Base-by-base conservation (phyloP, 805 yeast genomes). In the Yarrowia yakushimensis region DNA sequence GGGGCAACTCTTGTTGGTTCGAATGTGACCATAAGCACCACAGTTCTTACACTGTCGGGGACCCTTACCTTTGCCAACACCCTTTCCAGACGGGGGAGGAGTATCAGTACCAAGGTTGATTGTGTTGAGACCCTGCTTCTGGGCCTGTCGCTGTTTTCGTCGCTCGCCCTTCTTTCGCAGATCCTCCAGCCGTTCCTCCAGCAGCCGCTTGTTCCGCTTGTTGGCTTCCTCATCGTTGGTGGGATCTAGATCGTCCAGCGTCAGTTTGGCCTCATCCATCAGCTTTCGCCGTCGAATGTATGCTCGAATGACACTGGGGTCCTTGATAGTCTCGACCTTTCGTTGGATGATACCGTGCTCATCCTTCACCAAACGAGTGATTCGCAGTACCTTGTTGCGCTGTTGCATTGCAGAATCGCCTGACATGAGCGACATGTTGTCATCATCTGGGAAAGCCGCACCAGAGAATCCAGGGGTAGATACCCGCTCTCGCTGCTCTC, bases 21-120 rank as follows among this genome's bases (percentile, higher is more conserved):
- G 82, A 65, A 93, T 93, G 73, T 93, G 99, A 0, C 98, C 99
- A 66, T 88, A 81, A 12, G 93, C 94, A 22, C 98, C 98, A 79
- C 99, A 93, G 0, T 94, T 87, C 3, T 96, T 92, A 76, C 99
- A 93, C 70, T 90, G 84, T 72, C 99, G 79, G 5, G 84, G 85
- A 30, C 86, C 80, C 69, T 86, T 86, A 31, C 88, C 88, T 69
- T 87, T 87, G 30, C 89, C 90, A 42, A 82, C 82, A 23, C 88
- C 88, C 67, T 84, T 85, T n/a, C 86, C 88, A 34, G 69, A 64
- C 10, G 62, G 62, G 11, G 64, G 54, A 15, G 64, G 63, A 27
- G 48, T 41, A 18, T 55, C 48, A 9, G 46, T 37, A 11, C 48
- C 46, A 3, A 39, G 46, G 30, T 50, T 34, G 43, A 34, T 50